Conservation (phyloP, 257 asterid species). For the Nicotiana obtusifolia region DNA sequence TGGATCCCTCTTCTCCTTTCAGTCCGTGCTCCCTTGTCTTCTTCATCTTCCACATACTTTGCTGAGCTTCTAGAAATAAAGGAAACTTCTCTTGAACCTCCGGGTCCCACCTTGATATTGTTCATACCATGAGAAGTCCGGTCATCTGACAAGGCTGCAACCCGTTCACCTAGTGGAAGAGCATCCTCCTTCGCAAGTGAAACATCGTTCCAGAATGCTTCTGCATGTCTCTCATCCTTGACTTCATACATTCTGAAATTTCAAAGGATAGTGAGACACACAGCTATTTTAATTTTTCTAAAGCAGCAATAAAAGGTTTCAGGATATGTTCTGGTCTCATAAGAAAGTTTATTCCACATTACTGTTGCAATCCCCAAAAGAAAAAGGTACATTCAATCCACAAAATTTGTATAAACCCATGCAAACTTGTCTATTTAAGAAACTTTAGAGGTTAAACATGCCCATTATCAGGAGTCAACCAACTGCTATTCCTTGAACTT, state of each 20-base stretch:
- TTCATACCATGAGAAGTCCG: slow-evolving; percentile 20
- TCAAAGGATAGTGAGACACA: not conserved
- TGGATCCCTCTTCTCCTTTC: slow-evolving; percentile 68
- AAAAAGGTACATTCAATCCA: not conserved
- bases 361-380: not conserved
- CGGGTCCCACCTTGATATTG: slow-evolving; percentile 63
- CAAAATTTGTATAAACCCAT: not conserved
- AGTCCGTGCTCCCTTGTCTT: slow-evolving; percentile 34
- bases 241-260: slow-evolving; percentile 72
- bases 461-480: not conserved
- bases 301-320: not conserved
- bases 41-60: slow-evolving; percentile 52
- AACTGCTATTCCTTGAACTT: not conserved
- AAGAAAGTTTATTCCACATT: not conserved
- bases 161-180: slow-evolving; percentile 80
- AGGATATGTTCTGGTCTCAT: not conserved
- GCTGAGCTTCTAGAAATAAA: slow-evolving; percentile 60
- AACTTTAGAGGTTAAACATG: not conserved
- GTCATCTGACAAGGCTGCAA: slow-evolving; percentile 35
- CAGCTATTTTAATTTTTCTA: not conserved
- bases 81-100: slow-evolving; percentile 84
- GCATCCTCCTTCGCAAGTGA: slow-evolving; percentile 77
- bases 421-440: not conserved
- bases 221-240: slow-evolving; percentile 87
- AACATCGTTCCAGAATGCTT: slow-evolving; percentile 58